Evolutionary conservation across 2,329 filamentous ascomycete genomes (phyloP).

Genomic region (Beauveria australis): DNA sequence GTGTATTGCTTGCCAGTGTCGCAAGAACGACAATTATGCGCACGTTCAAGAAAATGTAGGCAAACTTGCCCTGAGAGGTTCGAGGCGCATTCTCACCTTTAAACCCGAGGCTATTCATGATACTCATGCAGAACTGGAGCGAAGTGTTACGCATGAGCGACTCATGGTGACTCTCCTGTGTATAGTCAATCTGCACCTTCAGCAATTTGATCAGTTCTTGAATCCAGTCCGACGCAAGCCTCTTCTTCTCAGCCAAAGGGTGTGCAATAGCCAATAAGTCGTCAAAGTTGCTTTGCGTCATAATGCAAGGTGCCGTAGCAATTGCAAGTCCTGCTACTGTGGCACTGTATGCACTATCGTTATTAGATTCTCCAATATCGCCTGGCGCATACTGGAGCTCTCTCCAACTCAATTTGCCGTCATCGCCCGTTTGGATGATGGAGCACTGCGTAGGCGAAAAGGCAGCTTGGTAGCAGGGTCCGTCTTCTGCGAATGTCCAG

Average conservation of each 20-base stretch:
- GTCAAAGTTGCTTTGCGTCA: slow-evolving; percentile 49
- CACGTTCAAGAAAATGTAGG: slow-evolving; percentile 66
- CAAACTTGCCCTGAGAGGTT: slow-evolving; percentile 62
- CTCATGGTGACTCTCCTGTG: slow-evolving; percentile 64
- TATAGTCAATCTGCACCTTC: slow-evolving; percentile 72
- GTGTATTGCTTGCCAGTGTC: slow-evolving; percentile 52
- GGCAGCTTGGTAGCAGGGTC: slow-evolving; percentile 54
- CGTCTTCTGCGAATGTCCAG: slow-evolving; percentile 60
- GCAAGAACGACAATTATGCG: slow-evolving; percentile 62
- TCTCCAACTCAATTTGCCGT: slow-evolving; percentile 52
- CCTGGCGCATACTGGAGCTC: slow-evolving; percentile 41
- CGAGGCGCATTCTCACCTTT: slow-evolving; percentile 53
- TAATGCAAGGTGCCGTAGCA: slow-evolving; percentile 37
- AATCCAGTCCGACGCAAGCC: slow-evolving; percentile 54
- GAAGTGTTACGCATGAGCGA: slow-evolving; percentile 63
- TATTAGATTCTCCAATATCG: slow-evolving; percentile 39
- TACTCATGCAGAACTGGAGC: slow-evolving; percentile 68
- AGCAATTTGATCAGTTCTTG: slow-evolving; percentile 61
- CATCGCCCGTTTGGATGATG: slow-evolving; percentile 48
- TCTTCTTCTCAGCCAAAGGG: slow-evolving; percentile 30
- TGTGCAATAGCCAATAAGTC: slow-evolving; percentile 65
- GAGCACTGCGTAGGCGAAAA: slow-evolving; percentile 55
- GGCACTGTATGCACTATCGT: slow-evolving; percentile 48
- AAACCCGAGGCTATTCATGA: slow-evolving; percentile 72
- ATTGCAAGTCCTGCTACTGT: slow-evolving; percentile 55